These are phyloP conservation scores for Clitoria ternatea DNA, from an alignment of 306 rosid genomes.

Conservation along the genomic window DNA sequence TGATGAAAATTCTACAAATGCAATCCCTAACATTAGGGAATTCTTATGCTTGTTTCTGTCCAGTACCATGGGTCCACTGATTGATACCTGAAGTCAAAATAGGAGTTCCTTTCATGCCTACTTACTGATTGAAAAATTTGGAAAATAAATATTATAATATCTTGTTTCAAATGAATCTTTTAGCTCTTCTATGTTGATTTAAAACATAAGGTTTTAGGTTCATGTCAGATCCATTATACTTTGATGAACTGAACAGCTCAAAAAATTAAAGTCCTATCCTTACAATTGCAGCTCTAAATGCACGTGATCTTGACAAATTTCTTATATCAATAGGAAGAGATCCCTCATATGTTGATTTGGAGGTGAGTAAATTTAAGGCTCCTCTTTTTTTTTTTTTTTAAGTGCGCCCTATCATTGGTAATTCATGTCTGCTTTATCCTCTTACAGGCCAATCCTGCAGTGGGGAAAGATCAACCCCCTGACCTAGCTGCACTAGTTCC, in stretches of 20 bases:
- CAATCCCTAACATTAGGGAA: not conserved
- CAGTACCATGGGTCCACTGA: not conserved
- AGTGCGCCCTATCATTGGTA: not conserved
- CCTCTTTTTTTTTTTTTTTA: not conserved
- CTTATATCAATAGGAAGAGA: conserved; percentile 72
- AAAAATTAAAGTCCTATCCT: not conserved
- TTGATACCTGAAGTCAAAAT: conserved; percentile 8
- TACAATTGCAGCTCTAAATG: conserved; percentile 58
- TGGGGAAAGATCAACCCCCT: conserved; percentile 96
- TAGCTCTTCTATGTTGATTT: conserved; percentile 1
- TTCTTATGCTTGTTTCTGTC: not conserved
- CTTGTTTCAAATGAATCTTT: not conserved
- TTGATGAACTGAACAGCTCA: not conserved
- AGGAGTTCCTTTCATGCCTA: not conserved
- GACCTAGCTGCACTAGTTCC: conserved; percentile 89
- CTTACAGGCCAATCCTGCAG: conserved; percentile 73
- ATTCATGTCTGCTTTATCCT: not conserved
- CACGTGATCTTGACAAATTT: conserved; percentile 66
- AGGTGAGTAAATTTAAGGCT: conserved; percentile 52
- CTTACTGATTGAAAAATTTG: not conserved
- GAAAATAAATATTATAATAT: not conserved
- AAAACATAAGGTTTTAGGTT: not conserved
- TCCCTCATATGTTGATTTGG: conserved; percentile 83
- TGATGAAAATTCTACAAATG: conserved; percentile 3
- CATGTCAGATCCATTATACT: not conserved